Base-by-base conservation (phyloP, 1,284 basidiomycete genomes). In the Apiotrichum akiyoshidainum region DNA sequence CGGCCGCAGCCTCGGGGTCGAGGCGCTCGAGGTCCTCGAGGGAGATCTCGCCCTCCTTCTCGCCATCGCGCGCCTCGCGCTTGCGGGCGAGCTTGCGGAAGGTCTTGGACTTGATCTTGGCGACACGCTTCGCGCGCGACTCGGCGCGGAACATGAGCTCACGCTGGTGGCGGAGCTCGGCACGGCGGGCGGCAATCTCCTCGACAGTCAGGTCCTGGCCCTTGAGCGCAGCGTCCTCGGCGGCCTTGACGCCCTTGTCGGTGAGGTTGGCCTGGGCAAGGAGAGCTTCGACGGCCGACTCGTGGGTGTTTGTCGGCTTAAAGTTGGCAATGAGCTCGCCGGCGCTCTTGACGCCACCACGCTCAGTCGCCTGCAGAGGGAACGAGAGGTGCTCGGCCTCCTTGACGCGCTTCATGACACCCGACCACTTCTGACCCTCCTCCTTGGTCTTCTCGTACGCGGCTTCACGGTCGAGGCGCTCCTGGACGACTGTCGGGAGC, bases 21-120 rank as follows among this genome's bases (percentile, higher is more conserved):
- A 82, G 65, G 22, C 68, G 62, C 55, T 76, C 72, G 55, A 77
- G 63, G 57, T 81, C 85, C 47, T 83, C 84, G 14, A 85, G 77
- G 12, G 41, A 37, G 14, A 64, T 31, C 21, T 68, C 72, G 80
- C 81, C 65, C n/a, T 35, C 54, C 19, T 51, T 55, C 71, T 79
- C 79, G 65, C 82, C 46, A 83, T 74, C 67, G 82, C 84, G 70
- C 85, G 87, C 65, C 81, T 83, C 76, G 86, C 87, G 63, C 75
- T 90, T 91, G 74, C 91, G 84, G 69, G 87, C 86, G 50, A 98
- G 83, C 67, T 89, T 88, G 41, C 93, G 83, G 74, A 92, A 98
- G 5, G 91, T 86, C 78, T 95, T 97, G 76, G 87, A 90, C 82
- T 99, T 98, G 80, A 99, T 98, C 80, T 96, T 98, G 42, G 88